phyloP scores from a whole-genome alignment of 768 basidiomycete genomes.

The Agrocybe praecox region DNA sequence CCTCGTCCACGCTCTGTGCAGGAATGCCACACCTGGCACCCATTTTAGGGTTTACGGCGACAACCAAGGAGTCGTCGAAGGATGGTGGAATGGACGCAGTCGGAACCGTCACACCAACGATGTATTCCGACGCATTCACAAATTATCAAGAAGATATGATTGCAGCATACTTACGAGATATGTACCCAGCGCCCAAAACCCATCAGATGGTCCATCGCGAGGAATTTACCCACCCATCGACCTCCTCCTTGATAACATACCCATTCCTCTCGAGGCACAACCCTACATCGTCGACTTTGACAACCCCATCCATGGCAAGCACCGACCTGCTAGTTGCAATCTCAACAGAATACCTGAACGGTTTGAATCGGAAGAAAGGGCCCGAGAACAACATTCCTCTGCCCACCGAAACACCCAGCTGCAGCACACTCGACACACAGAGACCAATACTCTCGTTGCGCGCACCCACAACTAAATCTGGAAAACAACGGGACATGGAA shows the following conservation, averaged over 20 bases:
- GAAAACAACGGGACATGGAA: too few species aligned
- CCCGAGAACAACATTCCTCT: too few species aligned
- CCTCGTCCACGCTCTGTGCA: slow-evolving; percentile 22
- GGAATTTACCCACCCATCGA: not conserved
- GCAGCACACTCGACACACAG: too few species aligned
- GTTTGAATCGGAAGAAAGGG: too few species aligned
- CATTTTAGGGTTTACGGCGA: slow-evolving; percentile 30
- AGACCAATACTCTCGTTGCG: too few species aligned
- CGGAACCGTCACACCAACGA: slow-evolving; percentile 39
- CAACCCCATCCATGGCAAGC: too few species aligned
- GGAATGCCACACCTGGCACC: not conserved
- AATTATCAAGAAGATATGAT: slow-evolving; percentile 30
- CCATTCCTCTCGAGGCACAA: not conserved
- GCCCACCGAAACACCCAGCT: too few species aligned
- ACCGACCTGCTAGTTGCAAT: too few species aligned
- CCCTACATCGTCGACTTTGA: not conserved
- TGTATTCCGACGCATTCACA: slow-evolving; percentile 27
- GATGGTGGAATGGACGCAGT: too few species aligned
- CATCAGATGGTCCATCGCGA: slow-evolving; percentile 25
- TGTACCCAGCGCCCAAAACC: too few species aligned
- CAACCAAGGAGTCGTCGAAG: slow-evolving; percentile 37
- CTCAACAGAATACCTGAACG: too few species aligned
- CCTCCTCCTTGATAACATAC: not conserved
- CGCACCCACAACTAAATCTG: too few species aligned
- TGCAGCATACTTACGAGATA: slow-evolving; percentile 22